Percentiles rank a stretch among this genome's conserved stretches.
These are phyloP conservation scores for Saccharomycopsis schoenii DNA, from an alignment of 805 yeast species.

Conservation along the genomic window DNA sequence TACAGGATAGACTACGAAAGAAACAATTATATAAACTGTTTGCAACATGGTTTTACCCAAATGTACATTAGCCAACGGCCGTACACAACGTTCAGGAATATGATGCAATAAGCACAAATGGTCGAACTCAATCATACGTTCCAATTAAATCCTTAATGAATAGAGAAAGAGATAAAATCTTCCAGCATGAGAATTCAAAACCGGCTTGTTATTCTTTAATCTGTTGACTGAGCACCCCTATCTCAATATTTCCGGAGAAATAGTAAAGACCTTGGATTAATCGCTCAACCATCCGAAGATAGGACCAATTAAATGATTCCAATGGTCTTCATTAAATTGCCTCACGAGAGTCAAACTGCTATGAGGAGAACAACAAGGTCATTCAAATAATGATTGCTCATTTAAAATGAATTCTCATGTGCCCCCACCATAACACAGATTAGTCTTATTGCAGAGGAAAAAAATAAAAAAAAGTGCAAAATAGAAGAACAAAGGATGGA, in stretches of 20 bases:
- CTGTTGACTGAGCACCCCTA: conserved; percentile 98
- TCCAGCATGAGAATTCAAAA: conserved; percentile 46
- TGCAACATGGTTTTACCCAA: conserved; percentile 99
- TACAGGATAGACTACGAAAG: neutral
- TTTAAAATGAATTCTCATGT: conserved; percentile 28
- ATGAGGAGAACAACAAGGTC: conserved; percentile 23
- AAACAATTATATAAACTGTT: conserved; percentile 41
- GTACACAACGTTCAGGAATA: conserved; percentile 99
- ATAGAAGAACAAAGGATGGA: conserved; percentile 1
- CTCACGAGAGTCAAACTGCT: conserved; percentile 71
- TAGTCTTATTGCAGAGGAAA: conserved; percentile 23
- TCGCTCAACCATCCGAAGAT: conserved; percentile 43
- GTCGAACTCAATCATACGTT: conserved; percentile 51
- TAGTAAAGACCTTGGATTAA: conserved; percentile 5
- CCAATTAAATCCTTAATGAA: conserved; percentile 41
- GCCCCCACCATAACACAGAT: conserved; percentile 45
- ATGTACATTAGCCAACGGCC: conserved; percentile 87
- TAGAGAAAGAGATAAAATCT: conserved; percentile 13
- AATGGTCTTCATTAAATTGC: conserved; percentile 34
- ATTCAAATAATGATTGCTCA: conserved; percentile 17
- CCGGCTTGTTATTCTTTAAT: conserved; percentile 66
- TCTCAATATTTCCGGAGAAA: conserved; percentile 31
- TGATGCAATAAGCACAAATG: conserved; percentile 73
- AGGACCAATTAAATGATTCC: conserved; percentile 13
- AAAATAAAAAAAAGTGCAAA: conserved; percentile 1